Base-by-base conservation (phyloP, 345 rosid species). In the Cardiospermum halicacabum region DNA sequence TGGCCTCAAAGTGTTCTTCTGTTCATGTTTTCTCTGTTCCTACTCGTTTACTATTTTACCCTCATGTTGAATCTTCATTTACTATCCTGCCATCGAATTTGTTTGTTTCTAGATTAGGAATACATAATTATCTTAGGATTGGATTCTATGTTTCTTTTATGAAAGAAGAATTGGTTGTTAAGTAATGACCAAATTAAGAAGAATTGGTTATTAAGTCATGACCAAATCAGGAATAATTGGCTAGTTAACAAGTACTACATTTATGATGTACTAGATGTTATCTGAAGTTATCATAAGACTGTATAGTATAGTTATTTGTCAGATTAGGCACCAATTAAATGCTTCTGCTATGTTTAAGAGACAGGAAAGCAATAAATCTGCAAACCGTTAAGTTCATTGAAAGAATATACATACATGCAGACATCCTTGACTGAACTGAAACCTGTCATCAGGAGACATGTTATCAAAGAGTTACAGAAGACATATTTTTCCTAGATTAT, bases 21-120 rank as follows among this genome's bases (percentile, higher is more conserved):
- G 19, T 18, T 61, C 21, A 2, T 1, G 27, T 30, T 21, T 57
- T 34, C 18, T 32, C 12, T 36, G 28, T 26, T 53, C 45, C 3
- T 3, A 19, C 11, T 36, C 7, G 7, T 13, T 40, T 43, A 69
- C 57, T 18, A 48, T 39, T 36, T 55, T 69, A n/a, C 74, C 78
- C 74, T 64, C 64, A 16, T 56, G 48, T 26, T 15, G 11, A 13
- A 19, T 26, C 5, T 37, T 36, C 49, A 15, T 10, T 64, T 64
- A 36, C 19, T 19, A 51, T 40, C 19, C 12, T 2, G 51, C 28
- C 15, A 5, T 12, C 18, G 5, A 6, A 7, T 9, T 3, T 19
- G 30, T 1, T 19, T 51, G 56, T 51, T 51, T 51, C n/a, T n/a
- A n/a, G n/a, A n/a, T n/a, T n/a, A n/a, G n/a, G n/a, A n/a, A n/a